A percentile compares a stretch with the other conserved stretches of the same genome.
phyloP scores from a whole-genome alignment of 176 grass and related monocot genomes.

The Hordeum vulgare region DNA sequence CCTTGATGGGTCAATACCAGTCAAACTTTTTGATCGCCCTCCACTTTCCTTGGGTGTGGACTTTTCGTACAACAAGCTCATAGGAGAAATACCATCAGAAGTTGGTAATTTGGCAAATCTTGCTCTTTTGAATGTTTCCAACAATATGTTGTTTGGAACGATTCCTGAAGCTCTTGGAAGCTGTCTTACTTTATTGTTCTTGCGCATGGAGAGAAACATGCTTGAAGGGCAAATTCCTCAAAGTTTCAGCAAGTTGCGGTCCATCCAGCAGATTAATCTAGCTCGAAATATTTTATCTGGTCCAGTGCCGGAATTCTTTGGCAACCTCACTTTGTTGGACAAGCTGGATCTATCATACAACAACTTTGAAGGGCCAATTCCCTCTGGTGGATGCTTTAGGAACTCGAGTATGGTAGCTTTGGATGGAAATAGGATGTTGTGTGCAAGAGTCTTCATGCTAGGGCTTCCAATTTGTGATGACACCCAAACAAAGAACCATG shows the following conservation, averaged over 20 bases:
- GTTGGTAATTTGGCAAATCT: neutral
- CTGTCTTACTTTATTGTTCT: neutral
- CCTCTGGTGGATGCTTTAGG: neutral
- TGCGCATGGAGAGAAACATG: constrained; percentile 11
- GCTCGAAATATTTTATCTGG: neutral
- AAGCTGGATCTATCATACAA: constrained; percentile 9
- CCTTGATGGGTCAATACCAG: neutral
- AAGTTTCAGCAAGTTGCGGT: neutral
- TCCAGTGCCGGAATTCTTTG: neutral
- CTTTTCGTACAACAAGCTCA: neutral
- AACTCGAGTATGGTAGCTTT: neutral
- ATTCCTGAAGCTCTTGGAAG: neutral
- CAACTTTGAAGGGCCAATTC: constrained; percentile 1
- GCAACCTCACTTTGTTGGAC: neutral
- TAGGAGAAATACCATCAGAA: neutral
- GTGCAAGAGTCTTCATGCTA: neutral
- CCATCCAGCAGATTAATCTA: neutral
- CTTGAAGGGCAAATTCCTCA: neutral
- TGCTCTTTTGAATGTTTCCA: constrained; percentile 3
- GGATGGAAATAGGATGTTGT: neutral
- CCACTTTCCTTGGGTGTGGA: neutral
- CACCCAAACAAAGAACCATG: neutral
- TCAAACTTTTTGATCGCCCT: neutral
- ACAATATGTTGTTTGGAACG: constrained; percentile 1
- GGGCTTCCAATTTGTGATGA: neutral